Evolutionary conservation across 176 grass and related monocot genomes (phyloP), one percentile per base, ranked within the genome.

Genomic region (Urochloa ruziziensis): DNA sequence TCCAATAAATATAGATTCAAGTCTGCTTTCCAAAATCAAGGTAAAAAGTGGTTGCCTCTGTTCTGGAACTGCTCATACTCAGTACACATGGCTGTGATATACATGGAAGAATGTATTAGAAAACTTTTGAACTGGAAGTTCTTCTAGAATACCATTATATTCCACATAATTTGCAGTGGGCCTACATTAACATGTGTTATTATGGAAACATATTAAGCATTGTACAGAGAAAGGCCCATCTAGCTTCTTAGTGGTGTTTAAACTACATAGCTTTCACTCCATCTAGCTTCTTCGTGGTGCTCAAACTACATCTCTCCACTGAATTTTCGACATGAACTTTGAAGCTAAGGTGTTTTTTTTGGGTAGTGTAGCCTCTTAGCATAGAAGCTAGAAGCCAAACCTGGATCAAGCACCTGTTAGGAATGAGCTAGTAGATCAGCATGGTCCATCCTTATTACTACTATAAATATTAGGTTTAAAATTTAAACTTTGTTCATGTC

Each of bases 11-110:
- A 85, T 98, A 81, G 74, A 82, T 73, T 83, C 88, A 51, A 77
- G 46, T 75, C 88, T 98, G 60, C 84, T 93, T 86, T 80, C 62
- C 58, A 94, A 89, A 58, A 71, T 80, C 35, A 95, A 95, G 95
- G 95, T 98, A 90, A 78, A 86, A 86, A 81, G 59, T 83, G 47
- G 65, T 66, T 35, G 21, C 27, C 14, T n/a, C 24, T 70, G 2
- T 18, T 77, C 10, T 74, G 5, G 14, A 56, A 79, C 42, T 64
- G 23, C 51, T 66, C 30, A 4, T 49, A 67, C 35, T 83, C 44
- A 57, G 21, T 21, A 14, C 21, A 68, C 7, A 60, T 29, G 53
- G 53, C 53, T 57, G 53, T 57, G 23, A 58, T 59, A 27, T 30
- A 21, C 25, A 29, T 17, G 1, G 5, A 70, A 25, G 67, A 46